Percentiles rank a stretch among this genome's conserved stretches.
phyloP scores from a whole-genome alignment of 2,329 filamentous ascomycete genomes.

The Arthrobotrys iridis region DNA sequence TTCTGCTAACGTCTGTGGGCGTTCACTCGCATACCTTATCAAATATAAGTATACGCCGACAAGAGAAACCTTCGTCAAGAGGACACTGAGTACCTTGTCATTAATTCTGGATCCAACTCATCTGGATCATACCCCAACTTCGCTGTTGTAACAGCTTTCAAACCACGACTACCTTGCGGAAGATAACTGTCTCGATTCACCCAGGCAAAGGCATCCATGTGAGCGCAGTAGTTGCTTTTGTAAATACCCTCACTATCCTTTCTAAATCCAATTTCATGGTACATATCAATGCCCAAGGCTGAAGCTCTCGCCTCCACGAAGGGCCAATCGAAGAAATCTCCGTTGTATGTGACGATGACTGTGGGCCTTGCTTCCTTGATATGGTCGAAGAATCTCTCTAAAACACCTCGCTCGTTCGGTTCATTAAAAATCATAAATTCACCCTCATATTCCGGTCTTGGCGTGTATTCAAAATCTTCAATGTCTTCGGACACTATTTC shows the following conservation, averaged over 20 bases:
- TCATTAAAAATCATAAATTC: conserved; percentile 99
- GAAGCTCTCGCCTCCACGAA: conserved; percentile 95
- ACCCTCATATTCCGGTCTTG: conserved; percentile 93
- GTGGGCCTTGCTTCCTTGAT: conserved; percentile 94
- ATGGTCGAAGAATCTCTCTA: conserved; percentile 94
- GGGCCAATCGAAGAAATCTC: conserved; percentile 99
- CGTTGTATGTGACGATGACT: conserved; percentile 99
- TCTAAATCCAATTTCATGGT: conserved; percentile 95
- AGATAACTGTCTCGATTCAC: conserved; percentile 98
- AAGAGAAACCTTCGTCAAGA: not conserved
- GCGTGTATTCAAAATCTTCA: conserved; percentile 96
- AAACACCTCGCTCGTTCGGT: conserved; percentile 83
- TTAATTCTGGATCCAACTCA: conserved; percentile 94
- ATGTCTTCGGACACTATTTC: conserved; percentile 99
- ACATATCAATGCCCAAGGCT: conserved; percentile 96
- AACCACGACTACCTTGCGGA: conserved; percentile 92
- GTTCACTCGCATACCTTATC: conserved; percentile 76
- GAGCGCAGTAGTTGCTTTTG: conserved; percentile 92
- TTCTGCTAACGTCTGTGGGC: conserved; percentile 92
- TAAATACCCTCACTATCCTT: conserved; percentile 97
- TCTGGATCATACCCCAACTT: conserved; percentile 99
- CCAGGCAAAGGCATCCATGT: conserved; percentile 99
- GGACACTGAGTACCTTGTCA: conserved; percentile 72
- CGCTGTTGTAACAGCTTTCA: conserved; percentile 97
- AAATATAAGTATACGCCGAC: not conserved